Conservation (phyloP, 805 yeast species). For the Teunomyces cretensis region DNA sequence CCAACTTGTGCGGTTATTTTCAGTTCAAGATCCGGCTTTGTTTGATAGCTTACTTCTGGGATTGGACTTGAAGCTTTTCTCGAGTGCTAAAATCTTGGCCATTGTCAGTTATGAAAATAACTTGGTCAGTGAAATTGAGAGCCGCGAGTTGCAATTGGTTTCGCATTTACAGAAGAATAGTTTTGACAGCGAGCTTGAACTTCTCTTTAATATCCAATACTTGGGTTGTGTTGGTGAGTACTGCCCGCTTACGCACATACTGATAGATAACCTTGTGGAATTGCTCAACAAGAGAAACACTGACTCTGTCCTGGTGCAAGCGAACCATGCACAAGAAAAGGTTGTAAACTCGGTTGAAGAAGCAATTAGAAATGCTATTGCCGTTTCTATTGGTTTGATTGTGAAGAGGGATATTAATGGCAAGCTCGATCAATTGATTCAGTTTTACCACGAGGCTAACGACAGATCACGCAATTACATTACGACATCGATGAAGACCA, state of each 20-base stretch:
- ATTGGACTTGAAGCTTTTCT: slow-evolving; percentile 19
- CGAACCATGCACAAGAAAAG: slow-evolving; percentile 4
- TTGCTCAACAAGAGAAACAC: slow-evolving; percentile 23
- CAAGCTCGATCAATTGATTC: slow-evolving; percentile 6
- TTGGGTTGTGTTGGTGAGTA: slow-evolving; percentile 48
- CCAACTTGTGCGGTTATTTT: slow-evolving; percentile 5
- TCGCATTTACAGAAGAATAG: slow-evolving; percentile 31
- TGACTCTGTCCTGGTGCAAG: not conserved
- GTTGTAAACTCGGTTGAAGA: slow-evolving; percentile 5
- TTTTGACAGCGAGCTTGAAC: slow-evolving; percentile 14
- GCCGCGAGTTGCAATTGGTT: slow-evolving; percentile 30
- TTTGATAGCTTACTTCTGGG: slow-evolving; percentile 7
- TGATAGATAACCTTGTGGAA: slow-evolving; percentile 35
- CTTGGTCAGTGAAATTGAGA: slow-evolving; percentile 18
- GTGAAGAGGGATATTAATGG: slow-evolving; percentile 5
- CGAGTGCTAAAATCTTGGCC: slow-evolving; percentile 32
- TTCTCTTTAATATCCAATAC: slow-evolving; percentile 40
- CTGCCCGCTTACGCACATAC: slow-evolving; percentile 12
- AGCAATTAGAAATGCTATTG: slow-evolving; percentile 8
- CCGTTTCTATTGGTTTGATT: slow-evolving; percentile 10
- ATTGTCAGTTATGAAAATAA: slow-evolving; percentile 23
- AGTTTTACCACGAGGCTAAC: slow-evolving; percentile 5
- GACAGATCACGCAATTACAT: slow-evolving; percentile 7
- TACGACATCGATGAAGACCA: slow-evolving; percentile 19
- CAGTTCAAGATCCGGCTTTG: slow-evolving; percentile 7